Evolutionary conservation across 768 basidiomycete genomes (phyloP), one percentile per base, ranked within the genome.

Genomic region (Astraeus odoratus): DNA sequence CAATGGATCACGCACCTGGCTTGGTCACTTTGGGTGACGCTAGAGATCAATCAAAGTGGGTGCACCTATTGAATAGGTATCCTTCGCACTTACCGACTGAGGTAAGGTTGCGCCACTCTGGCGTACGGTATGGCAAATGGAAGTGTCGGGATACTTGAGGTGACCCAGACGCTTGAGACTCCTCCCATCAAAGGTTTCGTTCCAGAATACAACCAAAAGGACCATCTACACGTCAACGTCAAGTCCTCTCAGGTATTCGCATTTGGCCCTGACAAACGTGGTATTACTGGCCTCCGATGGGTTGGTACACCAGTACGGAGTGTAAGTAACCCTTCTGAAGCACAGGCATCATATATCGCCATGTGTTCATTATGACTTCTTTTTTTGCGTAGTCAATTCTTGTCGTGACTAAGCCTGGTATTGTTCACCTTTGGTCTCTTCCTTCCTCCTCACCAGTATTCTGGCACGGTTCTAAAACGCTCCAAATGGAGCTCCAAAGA

Each of bases 1-100:
- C 68, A 69, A 37, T 89, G 86, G 86, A 65, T 89, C 8, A 80
- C 74, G 3, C 72, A 78, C 50, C 54, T 83, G 13, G 69, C 78
- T 0, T 79, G 81, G 66, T 76, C 82, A 4, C 57, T 69, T 12
- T 88, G 85, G 84, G 58, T 49, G 8, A 31, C 56, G 33, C 50
- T 56, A 1, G 56, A 63, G 22, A 54, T 56, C 5, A 68, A 68
- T 39, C 64, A 59, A 44, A 73, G 86, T 82, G 59, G 70, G 48
- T 42, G 29, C 24, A 10, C 23, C 40, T 23, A 19, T 44, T 12
- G 48, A n/a, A n/a, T n/a, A n/a, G n/a, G n/a, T n/a, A 23, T 42
- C 33, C n/a, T 51, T 43, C 22, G 44, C 25, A 10, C n/a, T 27
- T 16, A 23, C 49, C 52, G 42, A 63, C 33, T 10, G 38, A 26